A percentile compares a stretch with the other conserved stretches of the same genome.
These are phyloP conservation scores for Sugiyamaella novakii DNA, from an alignment of 1,139 yeast genomes.

Conservation along the genomic window DNA sequence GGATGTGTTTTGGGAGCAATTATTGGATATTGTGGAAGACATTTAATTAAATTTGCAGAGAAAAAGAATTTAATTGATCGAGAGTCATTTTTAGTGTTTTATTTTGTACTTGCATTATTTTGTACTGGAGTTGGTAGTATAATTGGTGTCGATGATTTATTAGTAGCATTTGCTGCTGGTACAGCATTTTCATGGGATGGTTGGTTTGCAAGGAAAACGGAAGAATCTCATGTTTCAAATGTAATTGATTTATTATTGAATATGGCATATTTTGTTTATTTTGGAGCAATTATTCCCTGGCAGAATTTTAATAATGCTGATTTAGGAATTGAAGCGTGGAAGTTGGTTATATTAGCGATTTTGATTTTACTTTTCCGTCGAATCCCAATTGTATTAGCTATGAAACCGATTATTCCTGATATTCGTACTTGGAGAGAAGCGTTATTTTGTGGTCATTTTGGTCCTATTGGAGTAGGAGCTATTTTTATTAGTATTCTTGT, in stretches of 20 bases:
- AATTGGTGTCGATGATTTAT: conserved; percentile 87
- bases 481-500: conserved; percentile 87
- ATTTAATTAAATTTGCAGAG: conserved; percentile 79
- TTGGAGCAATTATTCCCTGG: conserved; percentile 97
- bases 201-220: conserved; percentile 83
- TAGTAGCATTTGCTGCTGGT: conserved; percentile 95
- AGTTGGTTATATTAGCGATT: conserved; percentile 75
- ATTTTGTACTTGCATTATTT: conserved; percentile 78
- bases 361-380: conserved; percentile 84
- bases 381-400: conserved; percentile 78
- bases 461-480: conserved; percentile 98
- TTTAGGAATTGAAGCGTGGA: conserved; percentile 81
- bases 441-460: conserved; percentile 93
- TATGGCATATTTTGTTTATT: conserved; percentile 86
- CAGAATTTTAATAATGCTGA: conserved; percentile 65
- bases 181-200: conserved; percentile 98
- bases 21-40: conserved; percentile 77
- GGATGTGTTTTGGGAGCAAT: conserved; percentile 78
- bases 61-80: conserved; percentile 75
- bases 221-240: conserved; percentile 89
- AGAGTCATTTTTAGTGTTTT: conserved; percentile 90
- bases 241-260: conserved; percentile 76
- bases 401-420: conserved; percentile 88
- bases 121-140: conserved; percentile 95
- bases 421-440: conserved; percentile 95